A percentile compares a stretch with the other conserved stretches of the same genome.
phyloP scores from a whole-genome alignment of 257 asterid genomes.

The Fraxinus pennsylvanica region DNA sequence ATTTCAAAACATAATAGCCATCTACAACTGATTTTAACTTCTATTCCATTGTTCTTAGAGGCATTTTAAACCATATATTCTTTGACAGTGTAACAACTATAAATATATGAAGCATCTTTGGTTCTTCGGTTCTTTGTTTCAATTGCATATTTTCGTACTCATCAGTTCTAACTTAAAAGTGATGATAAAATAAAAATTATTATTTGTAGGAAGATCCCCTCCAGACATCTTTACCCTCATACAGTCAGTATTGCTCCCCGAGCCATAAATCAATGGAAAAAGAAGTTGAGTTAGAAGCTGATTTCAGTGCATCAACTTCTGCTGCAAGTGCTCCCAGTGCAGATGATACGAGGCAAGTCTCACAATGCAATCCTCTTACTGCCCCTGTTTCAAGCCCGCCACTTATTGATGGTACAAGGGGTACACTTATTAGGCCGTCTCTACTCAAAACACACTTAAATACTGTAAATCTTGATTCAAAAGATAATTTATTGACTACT shows the following conservation, averaged over 20 bases:
- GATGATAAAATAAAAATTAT: conserved; percentile 3
- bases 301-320: conserved; percentile 15
- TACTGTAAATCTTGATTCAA: conserved; percentile 21
- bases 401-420: conserved; percentile 23
- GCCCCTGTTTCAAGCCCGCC: conserved; percentile 2
- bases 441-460: conserved; percentile 5
- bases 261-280: conserved; percentile 23
- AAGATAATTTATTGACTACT: conserved; percentile 17
- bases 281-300: conserved; percentile 19
- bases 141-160: neutral
- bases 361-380: neutral
- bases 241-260: conserved; percentile 18
- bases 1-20: neutral
- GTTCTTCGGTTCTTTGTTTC: neutral
- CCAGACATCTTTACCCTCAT: conserved; percentile 22
- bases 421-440: conserved; percentile 12
- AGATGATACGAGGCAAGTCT: conserved; percentile 21
- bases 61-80: neutral
- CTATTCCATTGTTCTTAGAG: neutral
- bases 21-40: conserved; percentile 6
- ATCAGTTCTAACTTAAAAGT: neutral
- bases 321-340: conserved; percentile 15
- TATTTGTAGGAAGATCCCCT: conserved; percentile 35
- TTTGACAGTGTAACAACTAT: neutral
- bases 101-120: neutral